phyloP scores from a whole-genome alignment of 495 filamentous ascomycete species.

The Aspergillus wentii region DNA sequence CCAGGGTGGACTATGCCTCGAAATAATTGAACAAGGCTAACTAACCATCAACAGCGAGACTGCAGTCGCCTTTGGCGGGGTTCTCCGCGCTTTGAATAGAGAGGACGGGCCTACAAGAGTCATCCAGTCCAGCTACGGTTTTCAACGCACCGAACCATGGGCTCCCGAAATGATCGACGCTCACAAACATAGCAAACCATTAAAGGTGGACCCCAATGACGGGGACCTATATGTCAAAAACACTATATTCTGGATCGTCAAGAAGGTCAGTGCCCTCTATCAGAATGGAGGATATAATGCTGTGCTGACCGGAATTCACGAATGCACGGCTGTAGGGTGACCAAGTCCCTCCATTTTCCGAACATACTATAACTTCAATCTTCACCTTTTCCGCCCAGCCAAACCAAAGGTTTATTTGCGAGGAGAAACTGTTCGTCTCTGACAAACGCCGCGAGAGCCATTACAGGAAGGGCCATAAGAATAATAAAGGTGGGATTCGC shows the following conservation, averaged over 20 bases:
- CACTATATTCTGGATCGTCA: slow-evolving; percentile 8
- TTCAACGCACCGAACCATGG: slow-evolving; percentile 5
- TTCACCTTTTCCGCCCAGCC: neutral
- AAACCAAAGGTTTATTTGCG: neutral
- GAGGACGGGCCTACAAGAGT: slow-evolving; percentile 6
- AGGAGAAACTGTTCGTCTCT: slow-evolving; percentile 5
- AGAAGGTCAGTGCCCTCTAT: slow-evolving; percentile 8
- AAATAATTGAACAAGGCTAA: no score
- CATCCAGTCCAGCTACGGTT: slow-evolving; percentile 6
- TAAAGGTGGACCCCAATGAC: no score
- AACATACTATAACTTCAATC: neutral
- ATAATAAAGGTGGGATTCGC: slow-evolving; percentile 7
- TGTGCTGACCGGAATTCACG: no score
- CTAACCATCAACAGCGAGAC: no score
- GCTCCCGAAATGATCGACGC: no score
- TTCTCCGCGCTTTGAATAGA: slow-evolving; percentile 9
- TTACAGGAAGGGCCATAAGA: neutral
- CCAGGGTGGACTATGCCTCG: no score
- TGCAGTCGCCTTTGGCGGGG: slow-evolving; percentile 7
- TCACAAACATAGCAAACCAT: no score
- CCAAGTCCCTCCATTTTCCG: no score
- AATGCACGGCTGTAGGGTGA: slow-evolving; percentile 2
- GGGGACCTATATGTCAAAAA: slow-evolving; percentile 1
- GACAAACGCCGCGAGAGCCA: slow-evolving; percentile 1
- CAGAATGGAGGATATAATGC: no score